These are phyloP conservation scores for Proliferodiscus dingleyae DNA, from an alignment of 2,329 filamentous ascomycete genomes.

Conservation along the genomic window DNA sequence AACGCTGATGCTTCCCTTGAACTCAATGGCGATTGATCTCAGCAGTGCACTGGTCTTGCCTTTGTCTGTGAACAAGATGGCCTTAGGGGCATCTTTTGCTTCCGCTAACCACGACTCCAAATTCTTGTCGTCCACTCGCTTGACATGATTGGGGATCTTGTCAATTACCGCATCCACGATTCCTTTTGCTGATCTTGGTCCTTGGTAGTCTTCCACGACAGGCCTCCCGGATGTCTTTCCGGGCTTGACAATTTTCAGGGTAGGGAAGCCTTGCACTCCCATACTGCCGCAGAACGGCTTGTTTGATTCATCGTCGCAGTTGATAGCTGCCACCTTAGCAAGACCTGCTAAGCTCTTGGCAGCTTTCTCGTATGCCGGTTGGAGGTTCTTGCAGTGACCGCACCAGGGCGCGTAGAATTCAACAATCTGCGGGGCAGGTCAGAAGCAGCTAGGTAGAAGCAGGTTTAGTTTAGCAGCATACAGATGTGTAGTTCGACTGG, in stretches of 20 bases:
- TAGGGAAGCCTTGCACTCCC: slow-evolving; percentile 92
- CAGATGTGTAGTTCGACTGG: slow-evolving; percentile 86
- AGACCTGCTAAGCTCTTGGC: slow-evolving; percentile 85
- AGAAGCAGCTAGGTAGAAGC: too few relatives aligned
- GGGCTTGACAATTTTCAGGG: slow-evolving; percentile 86
- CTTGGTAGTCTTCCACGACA: slow-evolving; percentile 85
- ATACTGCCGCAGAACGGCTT: slow-evolving; percentile 80
- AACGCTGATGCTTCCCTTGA: slow-evolving; percentile 71
- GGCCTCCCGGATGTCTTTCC: slow-evolving; percentile 77
- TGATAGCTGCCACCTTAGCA: slow-evolving; percentile 88
- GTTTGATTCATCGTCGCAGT: slow-evolving; percentile 92
- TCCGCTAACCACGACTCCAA: slow-evolving; percentile 68
- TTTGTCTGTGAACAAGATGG: slow-evolving; percentile 90
- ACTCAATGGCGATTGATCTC: slow-evolving; percentile 85
- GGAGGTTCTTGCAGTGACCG: slow-evolving; percentile 92
- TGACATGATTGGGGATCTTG: slow-evolving; percentile 90
- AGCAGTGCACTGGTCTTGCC: slow-evolving; percentile 79
- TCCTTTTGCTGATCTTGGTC: slow-evolving; percentile 72
- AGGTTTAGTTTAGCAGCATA: slow-evolving; percentile 36
- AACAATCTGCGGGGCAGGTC: slow-evolving; percentile 43
- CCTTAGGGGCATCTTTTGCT: slow-evolving; percentile 69
- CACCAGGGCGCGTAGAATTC: slow-evolving; percentile 99
- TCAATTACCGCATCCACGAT: slow-evolving; percentile 83
- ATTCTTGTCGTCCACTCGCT: slow-evolving; percentile 72
- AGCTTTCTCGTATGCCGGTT: slow-evolving; percentile 92